Conservation (phyloP, 768 basidiomycete species). For the Tricholoma flavovirens region DNA sequence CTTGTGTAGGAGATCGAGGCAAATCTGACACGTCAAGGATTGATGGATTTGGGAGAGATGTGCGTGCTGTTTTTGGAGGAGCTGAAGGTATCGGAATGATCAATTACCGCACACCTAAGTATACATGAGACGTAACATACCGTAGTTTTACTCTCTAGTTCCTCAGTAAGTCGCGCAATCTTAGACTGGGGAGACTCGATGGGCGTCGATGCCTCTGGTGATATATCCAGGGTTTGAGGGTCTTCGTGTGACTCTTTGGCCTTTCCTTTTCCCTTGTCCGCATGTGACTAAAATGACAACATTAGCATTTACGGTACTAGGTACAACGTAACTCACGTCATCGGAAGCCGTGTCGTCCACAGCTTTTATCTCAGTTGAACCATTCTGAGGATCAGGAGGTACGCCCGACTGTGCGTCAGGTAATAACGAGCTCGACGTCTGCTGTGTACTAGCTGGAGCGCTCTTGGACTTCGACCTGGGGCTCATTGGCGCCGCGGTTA, state of each 20-base stretch:
- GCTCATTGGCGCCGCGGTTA: conserved; percentile 19
- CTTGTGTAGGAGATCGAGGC: conserved; percentile 65
- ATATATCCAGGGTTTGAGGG: conserved; percentile 10
- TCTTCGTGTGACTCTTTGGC: conserved; percentile 18
- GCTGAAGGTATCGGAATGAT: conserved; percentile 23
- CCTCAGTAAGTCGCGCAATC: conserved; percentile 37
- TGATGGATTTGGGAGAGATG: conserved; percentile 53
- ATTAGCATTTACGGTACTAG: not conserved
- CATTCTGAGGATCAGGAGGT: not conserved
- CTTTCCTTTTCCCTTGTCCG: conserved; percentile 37
- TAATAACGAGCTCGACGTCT: conserved; percentile 2
- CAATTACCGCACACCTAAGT: not conserved
- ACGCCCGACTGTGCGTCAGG: not conserved
- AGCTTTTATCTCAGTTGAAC: not conserved
- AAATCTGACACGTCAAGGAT: conserved; percentile 72
- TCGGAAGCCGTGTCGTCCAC: conserved; percentile 5
- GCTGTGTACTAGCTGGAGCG: conserved; percentile 8
- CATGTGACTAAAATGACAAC: conserved; percentile 15
- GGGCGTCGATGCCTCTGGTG: conserved; percentile 3
- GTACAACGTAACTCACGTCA: conserved; percentile 14
- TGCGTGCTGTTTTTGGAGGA: conserved; percentile 47
- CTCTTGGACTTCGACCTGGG: conserved; percentile 11
- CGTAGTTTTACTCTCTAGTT: conserved; percentile 34
- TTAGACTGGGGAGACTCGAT: conserved; percentile 17
- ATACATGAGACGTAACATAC: conserved; percentile 24